Percentiles rank a stretch among this genome's conserved stretches.
These are phyloP conservation scores for Cystobasidium ongulense DNA, from an alignment of 768 basidiomycete genomes.

Conservation along the genomic window DNA sequence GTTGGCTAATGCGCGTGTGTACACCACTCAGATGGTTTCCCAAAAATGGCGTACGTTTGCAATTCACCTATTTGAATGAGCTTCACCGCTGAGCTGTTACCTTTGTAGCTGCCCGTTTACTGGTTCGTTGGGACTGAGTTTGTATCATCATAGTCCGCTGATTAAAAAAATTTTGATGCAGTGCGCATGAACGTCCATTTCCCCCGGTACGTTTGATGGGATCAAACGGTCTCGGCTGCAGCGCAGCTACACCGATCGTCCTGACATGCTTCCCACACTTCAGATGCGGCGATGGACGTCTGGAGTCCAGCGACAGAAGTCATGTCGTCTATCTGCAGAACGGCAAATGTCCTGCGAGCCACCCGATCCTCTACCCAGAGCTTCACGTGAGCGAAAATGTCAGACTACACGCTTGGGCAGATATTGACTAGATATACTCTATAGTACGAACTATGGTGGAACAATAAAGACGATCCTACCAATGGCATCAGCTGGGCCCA, in stretches of 20 bases:
- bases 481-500: neutral
- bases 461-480: neutral
- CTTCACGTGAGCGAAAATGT: neutral
- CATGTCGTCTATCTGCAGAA: neutral
- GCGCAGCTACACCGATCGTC: no score
- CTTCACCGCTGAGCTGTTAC: no score
- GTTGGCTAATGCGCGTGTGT: neutral
- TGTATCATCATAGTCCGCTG: no score
- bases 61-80: no score
- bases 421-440: neutral
- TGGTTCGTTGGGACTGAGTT: no score
- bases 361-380: neutral
- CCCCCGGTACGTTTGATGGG: no score
- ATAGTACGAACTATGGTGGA: neutral
- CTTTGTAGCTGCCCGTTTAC: no score
- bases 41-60: neutral
- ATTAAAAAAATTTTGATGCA: no score
- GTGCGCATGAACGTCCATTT: neutral
- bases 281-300: no score
- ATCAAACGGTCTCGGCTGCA: no score
- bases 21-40: neutral
- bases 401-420: neutral
- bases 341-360: neutral
- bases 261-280: no score
- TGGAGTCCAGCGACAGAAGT: no score